A percentile compares a stretch with the other conserved stretches of the same genome.
Conservation (phyloP, 2,329 filamentous ascomycete species). For the Penicillium sp. region DNA sequence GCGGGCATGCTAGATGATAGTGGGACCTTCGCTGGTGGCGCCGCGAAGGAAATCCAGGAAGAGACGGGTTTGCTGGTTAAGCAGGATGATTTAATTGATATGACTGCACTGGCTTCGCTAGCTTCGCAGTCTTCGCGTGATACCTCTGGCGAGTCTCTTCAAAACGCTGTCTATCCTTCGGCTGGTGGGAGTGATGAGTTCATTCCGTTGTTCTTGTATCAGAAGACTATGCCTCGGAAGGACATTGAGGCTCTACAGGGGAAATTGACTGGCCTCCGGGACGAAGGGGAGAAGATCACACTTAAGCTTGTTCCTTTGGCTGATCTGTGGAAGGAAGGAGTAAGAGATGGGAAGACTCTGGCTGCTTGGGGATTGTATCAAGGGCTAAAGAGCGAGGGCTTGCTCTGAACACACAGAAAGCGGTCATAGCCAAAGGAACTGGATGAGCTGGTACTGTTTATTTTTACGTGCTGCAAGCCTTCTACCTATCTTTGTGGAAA, state of each 20-base stretch:
- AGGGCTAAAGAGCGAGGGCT: conserved; percentile 52
- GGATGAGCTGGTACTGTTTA: no score
- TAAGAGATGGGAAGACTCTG: conserved; percentile 59
- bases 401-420: conserved; percentile 31
- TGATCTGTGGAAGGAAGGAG: conserved; percentile 56
- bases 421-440: background rate
- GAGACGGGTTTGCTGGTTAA: conserved; percentile 58
- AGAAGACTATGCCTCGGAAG: conserved; percentile 52
- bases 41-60: conserved; percentile 60
- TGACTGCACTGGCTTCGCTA: conserved; percentile 54
- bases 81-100: conserved; percentile 53
- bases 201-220: conserved; percentile 58
- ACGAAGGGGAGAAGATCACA: conserved; percentile 61
- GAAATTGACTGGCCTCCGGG: conserved; percentile 56
- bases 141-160: conserved; percentile 38
- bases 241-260: conserved; percentile 55
- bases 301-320: conserved; percentile 56
- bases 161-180: conserved; percentile 56
- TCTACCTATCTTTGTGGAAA: no score
- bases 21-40: conserved; percentile 56
- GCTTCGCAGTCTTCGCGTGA: conserved; percentile 16
- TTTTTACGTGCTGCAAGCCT: no score
- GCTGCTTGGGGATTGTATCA: conserved; percentile 59
- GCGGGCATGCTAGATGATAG: conserved; percentile 63
- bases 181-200: conserved; percentile 62